phyloP scores from a whole-genome alignment of 2,329 filamentous ascomycete genomes.

The Thermothelomyces thermophilus region DNA sequence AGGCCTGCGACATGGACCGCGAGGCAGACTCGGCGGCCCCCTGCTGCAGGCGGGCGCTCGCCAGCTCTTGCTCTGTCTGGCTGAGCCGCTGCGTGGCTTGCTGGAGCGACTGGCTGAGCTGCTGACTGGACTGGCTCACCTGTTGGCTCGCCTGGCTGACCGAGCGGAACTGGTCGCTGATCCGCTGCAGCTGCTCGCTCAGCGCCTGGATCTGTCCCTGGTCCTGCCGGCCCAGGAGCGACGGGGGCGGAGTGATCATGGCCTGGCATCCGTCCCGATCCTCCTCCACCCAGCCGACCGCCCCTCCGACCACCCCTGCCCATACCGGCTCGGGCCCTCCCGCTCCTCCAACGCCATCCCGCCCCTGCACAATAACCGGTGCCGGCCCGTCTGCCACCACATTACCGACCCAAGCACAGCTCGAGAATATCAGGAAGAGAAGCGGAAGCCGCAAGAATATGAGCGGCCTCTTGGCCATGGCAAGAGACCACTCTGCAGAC shows the following conservation, averaged over 20 bases:
- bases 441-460: conserved; percentile 20
- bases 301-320: conserved; percentile 2
- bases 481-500: not conserved
- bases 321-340: conserved; percentile 6
- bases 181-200: conserved; percentile 25
- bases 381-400: conserved; percentile 1
- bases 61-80: conserved; percentile 22
- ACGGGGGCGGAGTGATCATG: conserved; percentile 25
- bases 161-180: conserved; percentile 27
- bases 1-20: conserved; percentile 22
- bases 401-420: conserved; percentile 23
- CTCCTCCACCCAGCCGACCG: not conserved
- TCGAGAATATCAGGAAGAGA: conserved; percentile 23
- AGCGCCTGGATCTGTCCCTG: conserved; percentile 28
- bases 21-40: conserved; percentile 25
- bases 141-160: conserved; percentile 31
- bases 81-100: conserved; percentile 27
- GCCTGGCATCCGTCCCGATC: conserved; percentile 7
- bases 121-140: conserved; percentile 29
- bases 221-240: conserved; percentile 19
- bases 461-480: conserved; percentile 20
- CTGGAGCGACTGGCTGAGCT: conserved; percentile 27
- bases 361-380: not conserved
- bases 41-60: conserved; percentile 17
- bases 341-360: not conserved